Base-by-base conservation (phyloP, 2,329 filamentous ascomycete species). In the Fusarium annulatum region DNA sequence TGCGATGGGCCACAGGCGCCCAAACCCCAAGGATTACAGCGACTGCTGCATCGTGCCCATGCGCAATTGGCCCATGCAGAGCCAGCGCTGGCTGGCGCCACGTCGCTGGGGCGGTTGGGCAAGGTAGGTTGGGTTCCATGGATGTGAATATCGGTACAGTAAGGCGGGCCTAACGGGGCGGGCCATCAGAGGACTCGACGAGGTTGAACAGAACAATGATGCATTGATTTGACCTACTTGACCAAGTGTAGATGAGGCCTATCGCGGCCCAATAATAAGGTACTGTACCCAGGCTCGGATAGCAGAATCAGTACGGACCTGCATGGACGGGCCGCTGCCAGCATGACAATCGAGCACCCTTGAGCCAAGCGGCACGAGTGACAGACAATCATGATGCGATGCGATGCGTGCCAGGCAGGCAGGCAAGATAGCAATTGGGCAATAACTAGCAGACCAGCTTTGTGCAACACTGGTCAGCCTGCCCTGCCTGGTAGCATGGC, bases 21-120 rank as follows among this genome's bases (percentile, higher is more conserved):
- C 70, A 77, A 69, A 64, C 49, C 28, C 62, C 64, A 73, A 60
- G 67, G 67, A 69, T 74, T 67, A 71, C 59, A 73, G 71, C 55
- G 60, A 63, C 38, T 48, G 61, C 67, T 72, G 71, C 71, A 71
- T 78, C 75, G 77, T 79, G 79, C 78, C 68, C 71, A 73, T 69
- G 71, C 61, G 67, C 74, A 77, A 81, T 81, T 80, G 78, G 78
- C 77, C 75, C 71, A 76, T 65, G 73, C 71, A 69, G 62, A 64
- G 64, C 64, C 63, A 64, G 64, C 70, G 68, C 63, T 73, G 72
- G 72, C 66, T 74, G 76, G 72, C 75, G 78, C 78, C 77, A 79
- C 77, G 77, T 79, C 74, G 77, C 77, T 57, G 73, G 67, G 73
- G 74, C 72, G 45, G 45, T 48, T 48, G 45, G 45, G 33, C 33